Percentiles rank a stretch among this genome's conserved stretches.
These are phyloP conservation scores for Carallia brachiata DNA, from an alignment of 345 rosid species.

Conservation along the genomic window DNA sequence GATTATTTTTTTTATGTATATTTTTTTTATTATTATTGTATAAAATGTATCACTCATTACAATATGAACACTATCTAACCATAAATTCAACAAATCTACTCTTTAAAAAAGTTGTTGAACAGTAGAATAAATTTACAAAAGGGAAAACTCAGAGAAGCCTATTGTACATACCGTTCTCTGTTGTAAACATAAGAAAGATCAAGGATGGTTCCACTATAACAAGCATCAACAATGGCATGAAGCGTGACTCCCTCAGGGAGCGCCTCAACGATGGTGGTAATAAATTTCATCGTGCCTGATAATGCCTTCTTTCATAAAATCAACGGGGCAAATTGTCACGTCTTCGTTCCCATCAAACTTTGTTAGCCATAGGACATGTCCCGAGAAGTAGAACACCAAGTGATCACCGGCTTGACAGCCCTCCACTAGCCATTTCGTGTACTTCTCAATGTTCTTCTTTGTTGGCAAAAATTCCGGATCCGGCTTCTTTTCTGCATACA, in stretches of 20 bases:
- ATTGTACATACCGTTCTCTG: conserved; percentile 27
- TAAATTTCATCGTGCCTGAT: conserved; percentile 47
- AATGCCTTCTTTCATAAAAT: conserved; percentile 44
- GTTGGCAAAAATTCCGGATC: conserved; percentile 29
- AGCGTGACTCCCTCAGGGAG: conserved; percentile 47
- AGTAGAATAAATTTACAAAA: not conserved
- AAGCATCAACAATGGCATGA: conserved; percentile 63
- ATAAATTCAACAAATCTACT: too few species aligned
- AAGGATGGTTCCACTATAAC: conserved; percentile 68
- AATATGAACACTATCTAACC: too few species aligned
- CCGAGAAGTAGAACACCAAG: conserved; percentile 57
- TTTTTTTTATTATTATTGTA: too few species aligned
- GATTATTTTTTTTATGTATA: too few species aligned
- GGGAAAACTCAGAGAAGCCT: conserved; percentile 5
- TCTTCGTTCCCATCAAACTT: conserved; percentile 47
- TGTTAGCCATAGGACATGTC: conserved; percentile 47
- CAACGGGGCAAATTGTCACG: conserved; percentile 55
- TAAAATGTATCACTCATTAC: too few species aligned
- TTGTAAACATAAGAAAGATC: conserved; percentile 47
- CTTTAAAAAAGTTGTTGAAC: not conserved
- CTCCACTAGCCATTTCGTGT: conserved; percentile 48
- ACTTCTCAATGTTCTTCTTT: conserved; percentile 40
- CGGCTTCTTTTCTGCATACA: conserved; percentile 37
- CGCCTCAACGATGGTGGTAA: conserved; percentile 43
- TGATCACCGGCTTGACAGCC: conserved; percentile 41